Evolutionary conservation across 2,329 filamentous ascomycete genomes (phyloP), one percentile per base, ranked within the genome.

Genomic region (Fusarium cyanostomum): DNA sequence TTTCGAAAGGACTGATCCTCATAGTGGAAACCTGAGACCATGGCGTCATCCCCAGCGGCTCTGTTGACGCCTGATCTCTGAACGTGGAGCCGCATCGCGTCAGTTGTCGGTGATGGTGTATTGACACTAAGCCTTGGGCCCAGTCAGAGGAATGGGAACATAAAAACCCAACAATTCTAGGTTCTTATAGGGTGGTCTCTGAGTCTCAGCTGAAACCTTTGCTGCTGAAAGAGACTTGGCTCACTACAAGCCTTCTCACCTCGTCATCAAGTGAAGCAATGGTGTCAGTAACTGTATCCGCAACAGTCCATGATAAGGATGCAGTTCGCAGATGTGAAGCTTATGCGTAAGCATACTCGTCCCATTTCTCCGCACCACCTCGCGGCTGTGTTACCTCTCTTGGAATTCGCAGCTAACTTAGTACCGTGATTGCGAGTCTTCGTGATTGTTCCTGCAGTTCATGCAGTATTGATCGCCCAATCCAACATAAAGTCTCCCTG

Each of bases 11-110:
- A 24, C 30, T 13, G 30, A 30, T 16, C 16, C 16, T 49, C 45
- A n/a, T 11, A 39, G 43, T 39, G 16, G 39, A 51, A 41, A 31
- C 12, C 5, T 24, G 27, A 21, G 8, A 31, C 28, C 28, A 68
- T 68, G 54, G 65, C 54, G 64, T 52, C 65, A 68, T 68, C 30
- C 16, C 7, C 37, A 31, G 52, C 58, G 58, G 52, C 56, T 30
- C 24, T 52, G 61, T 68, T 68, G 62, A 64, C 34, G 46, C 37
- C 8, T 15, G 21, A 21, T 43, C 35, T 33, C 33, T 34, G 28
- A 24, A 28, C 15, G 33, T 43, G 16, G 33, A 45, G 60, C 46
- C 38, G 45, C 43, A 53, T 64, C 13, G 46, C 57, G 56, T 54
- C 54, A 62, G 34, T 41, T 41, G 15, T 48, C 9, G 33, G 37